Percentiles rank a stretch among this genome's conserved stretches.
phyloP scores from a whole-genome alignment of 2,329 filamentous ascomycete genomes.

The Diplodia seriata region DNA sequence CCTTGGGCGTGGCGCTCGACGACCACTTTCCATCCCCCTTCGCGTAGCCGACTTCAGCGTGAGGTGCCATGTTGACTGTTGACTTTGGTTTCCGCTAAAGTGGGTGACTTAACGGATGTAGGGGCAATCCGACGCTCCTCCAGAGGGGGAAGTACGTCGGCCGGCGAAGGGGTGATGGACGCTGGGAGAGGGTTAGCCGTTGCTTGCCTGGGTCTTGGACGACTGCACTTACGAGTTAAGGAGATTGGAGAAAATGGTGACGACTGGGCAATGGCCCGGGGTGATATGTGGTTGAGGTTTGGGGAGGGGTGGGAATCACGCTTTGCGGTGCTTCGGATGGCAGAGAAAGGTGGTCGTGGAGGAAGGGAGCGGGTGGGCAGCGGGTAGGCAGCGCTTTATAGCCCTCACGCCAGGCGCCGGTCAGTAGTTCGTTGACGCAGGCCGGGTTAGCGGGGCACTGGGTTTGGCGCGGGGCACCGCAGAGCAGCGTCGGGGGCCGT shows the following conservation, averaged over 20 bases:
- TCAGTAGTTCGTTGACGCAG: not conserved
- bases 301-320: slow-evolving; percentile 7
- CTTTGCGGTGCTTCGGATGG: not conserved
- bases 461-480: slow-evolving; percentile 11
- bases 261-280: slow-evolving; percentile 61
- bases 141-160: slow-evolving; percentile 89
- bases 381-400: slow-evolving; percentile 31
- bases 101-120: slow-evolving; percentile 46
- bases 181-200: slow-evolving; percentile 55
- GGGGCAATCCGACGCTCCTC: slow-evolving; percentile 73
- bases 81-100: slow-evolving; percentile 12
- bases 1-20: slow-evolving; percentile 52
- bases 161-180: slow-evolving; percentile 95
- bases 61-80: slow-evolving; percentile 77
- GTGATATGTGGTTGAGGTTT: slow-evolving; percentile 33
- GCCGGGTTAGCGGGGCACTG: slow-evolving; percentile 12
- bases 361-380: not conserved
- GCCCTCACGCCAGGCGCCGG: not conserved
- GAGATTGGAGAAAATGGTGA: slow-evolving; percentile 98
- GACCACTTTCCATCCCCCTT: slow-evolving; percentile 57
- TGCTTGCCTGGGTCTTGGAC: not conserved
- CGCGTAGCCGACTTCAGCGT: slow-evolving; percentile 71
- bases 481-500: not conserved
- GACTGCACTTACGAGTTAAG: slow-evolving; percentile 85
- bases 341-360: slow-evolving; percentile 4